Evolutionary conservation across 352 stramenopile species (phyloP).

Genomic region (Globisporangium carolinianum): DNA sequence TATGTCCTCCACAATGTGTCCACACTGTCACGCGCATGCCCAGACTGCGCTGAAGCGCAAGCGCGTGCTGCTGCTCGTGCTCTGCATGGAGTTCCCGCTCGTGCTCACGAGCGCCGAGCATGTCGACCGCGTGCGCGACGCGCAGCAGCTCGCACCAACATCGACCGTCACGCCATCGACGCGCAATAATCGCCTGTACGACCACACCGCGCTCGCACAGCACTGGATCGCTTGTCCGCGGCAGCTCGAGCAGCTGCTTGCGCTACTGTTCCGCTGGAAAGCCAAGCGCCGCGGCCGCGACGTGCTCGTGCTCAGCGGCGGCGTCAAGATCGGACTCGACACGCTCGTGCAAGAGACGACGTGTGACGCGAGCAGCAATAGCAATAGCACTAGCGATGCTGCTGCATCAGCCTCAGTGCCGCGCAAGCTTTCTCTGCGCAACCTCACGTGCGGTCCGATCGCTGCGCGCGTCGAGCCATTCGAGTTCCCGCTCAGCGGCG

Average conservation of each 20-base stretch:
- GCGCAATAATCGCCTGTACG: constrained; percentile 28
- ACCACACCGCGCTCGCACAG: constrained; percentile 37
- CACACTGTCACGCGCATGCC: background rate
- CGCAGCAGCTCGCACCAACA: constrained; percentile 1
- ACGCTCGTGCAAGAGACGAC: constrained; percentile 43
- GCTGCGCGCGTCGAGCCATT: constrained; percentile 46
- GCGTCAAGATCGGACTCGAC: constrained; percentile 54
- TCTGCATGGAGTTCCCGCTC: constrained; percentile 63
- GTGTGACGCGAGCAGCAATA: too few species aligned
- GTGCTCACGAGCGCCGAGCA: constrained; percentile 45
- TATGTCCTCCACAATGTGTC: background rate
- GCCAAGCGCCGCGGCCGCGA: constrained; percentile 59
- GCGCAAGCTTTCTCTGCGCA: constrained; percentile 33
- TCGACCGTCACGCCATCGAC: background rate
- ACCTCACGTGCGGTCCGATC: constrained; percentile 53
- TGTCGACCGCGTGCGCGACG: constrained; percentile 39
- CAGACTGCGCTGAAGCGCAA: constrained; percentile 63
- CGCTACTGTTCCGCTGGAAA: constrained; percentile 74
- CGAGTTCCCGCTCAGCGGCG: constrained; percentile 34
- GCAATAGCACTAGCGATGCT: constrained; percentile 14
- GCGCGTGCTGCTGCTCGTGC: constrained; percentile 39
- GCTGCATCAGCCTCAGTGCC: too few species aligned
- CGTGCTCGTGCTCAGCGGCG: constrained; percentile 60
- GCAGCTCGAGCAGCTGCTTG: constrained; percentile 62
- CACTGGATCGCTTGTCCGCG: constrained; percentile 66